These are phyloP conservation scores for Selaginella moellendorffii DNA, from an alignment of 75 land plant genomes.

Conservation along the genomic window DNA sequence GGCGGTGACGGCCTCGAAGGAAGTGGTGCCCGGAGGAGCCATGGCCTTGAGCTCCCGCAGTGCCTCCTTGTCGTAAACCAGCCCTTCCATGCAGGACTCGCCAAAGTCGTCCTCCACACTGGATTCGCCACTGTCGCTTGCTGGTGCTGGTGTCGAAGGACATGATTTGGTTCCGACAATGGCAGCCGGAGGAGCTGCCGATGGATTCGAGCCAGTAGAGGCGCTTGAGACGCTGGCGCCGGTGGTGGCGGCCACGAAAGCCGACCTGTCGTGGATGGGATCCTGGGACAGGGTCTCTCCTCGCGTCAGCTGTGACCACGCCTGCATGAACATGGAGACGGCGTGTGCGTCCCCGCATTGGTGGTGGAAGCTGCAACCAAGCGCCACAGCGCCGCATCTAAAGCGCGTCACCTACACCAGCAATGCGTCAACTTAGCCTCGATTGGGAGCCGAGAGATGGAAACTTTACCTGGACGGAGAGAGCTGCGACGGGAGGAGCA, in stretches of 20 bases:
- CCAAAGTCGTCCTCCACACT: not conserved
- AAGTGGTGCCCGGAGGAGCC: not conserved
- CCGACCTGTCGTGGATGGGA: not conserved
- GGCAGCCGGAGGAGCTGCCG: not conserved
- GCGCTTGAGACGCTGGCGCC: not conserved
- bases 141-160: not conserved
- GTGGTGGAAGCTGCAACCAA: constrained; percentile 7
- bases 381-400: constrained; percentile 7
- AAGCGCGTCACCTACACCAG: not conserved
- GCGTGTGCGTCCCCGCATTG: not conserved
- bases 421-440: not conserved
- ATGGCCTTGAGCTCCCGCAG: not conserved
- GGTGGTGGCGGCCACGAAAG: not conserved
- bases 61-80: not conserved
- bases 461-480: not conserved
- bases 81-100: not conserved
- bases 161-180: not conserved
- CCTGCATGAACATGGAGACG: not conserved
- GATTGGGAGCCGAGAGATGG: not conserved
- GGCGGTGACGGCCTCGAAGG: constrained; percentile 6
- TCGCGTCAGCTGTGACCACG: not conserved
- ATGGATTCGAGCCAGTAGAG: too few relatives aligned
- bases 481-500: not conserved
- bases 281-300: not conserved
- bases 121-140: not conserved